Conservation (phyloP, 2,329 filamentous ascomycete species). For the Xylariaceae sp. region DNA sequence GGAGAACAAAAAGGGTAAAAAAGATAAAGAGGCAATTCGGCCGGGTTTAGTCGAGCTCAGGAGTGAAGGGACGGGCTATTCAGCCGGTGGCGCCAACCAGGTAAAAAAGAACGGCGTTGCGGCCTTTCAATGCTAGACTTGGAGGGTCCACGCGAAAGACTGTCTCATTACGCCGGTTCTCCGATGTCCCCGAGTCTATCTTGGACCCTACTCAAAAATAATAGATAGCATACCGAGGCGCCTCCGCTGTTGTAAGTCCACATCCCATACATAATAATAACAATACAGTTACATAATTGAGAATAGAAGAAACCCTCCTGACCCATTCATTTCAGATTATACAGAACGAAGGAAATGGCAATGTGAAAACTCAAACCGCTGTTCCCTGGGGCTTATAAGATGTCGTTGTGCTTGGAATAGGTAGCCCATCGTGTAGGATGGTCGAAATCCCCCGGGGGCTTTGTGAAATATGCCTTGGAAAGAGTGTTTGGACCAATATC, state of each 20-base stretch:
- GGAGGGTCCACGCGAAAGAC: background rate
- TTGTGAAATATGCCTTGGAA: constrained; percentile 44
- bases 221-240: constrained; percentile 3
- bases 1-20: constrained; percentile 37
- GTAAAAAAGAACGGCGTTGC: constrained; percentile 73
- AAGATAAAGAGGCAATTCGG: constrained; percentile 50
- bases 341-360: background rate
- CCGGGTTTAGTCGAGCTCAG: constrained; percentile 73
- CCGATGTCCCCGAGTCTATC: background rate
- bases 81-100: constrained; percentile 73
- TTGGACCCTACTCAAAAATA: background rate
- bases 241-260: constrained; percentile 9
- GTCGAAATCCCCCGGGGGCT: constrained; percentile 5
- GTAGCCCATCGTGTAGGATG: background rate
- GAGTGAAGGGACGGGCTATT: constrained; percentile 88
- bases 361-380: background rate
- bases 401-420: constrained; percentile 10
- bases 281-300: constrained; percentile 2
- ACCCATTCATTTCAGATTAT: background rate
- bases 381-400: constrained; percentile 11
- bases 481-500: constrained; percentile 68
- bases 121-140: constrained; percentile 64
- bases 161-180: background rate
- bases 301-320: background rate
- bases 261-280: background rate